Evolutionary conservation across 306 rosid genomes (phyloP).

Genomic region (Prinsepia uniflora): DNA sequence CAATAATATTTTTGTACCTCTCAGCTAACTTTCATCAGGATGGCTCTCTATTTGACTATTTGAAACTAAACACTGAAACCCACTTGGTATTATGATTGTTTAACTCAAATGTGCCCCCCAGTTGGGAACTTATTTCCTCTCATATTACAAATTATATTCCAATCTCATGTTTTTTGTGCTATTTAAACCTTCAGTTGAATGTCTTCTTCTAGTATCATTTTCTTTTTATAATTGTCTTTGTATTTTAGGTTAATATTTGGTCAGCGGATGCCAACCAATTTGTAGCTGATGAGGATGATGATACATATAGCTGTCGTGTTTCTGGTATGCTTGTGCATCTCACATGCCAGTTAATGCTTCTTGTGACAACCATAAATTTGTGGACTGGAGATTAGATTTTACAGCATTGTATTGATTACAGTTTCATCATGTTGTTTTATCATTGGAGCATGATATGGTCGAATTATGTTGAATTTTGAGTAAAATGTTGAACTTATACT

Average conservation of each 20-base stretch:
- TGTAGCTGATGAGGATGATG: slow-evolving; percentile 88
- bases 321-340: slow-evolving; percentile 60
- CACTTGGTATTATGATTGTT: neutral
- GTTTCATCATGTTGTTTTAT: no score
- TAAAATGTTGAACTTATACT: neutral
- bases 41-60: neutral
- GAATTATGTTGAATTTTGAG: no score
- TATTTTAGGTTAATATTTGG: slow-evolving; percentile 68
- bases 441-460: no score
- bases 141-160: neutral
- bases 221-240: slow-evolving; percentile 12
- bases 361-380: neutral
- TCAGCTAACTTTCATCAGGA: neutral
- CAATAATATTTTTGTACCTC: neutral
- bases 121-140: neutral
- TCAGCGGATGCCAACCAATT: slow-evolving; percentile 74
- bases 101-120: neutral
- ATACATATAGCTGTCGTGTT: slow-evolving; percentile 74
- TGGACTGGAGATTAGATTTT: neutral
- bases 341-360: slow-evolving; percentile 1
- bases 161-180: neutral
- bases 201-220: neutral
- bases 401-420: neutral
- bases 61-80: neutral
- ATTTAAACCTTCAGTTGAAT: neutral